Conservation (phyloP, 2,329 filamentous ascomycete genomes). For the Cladosporium sphaerospermum region DNA sequence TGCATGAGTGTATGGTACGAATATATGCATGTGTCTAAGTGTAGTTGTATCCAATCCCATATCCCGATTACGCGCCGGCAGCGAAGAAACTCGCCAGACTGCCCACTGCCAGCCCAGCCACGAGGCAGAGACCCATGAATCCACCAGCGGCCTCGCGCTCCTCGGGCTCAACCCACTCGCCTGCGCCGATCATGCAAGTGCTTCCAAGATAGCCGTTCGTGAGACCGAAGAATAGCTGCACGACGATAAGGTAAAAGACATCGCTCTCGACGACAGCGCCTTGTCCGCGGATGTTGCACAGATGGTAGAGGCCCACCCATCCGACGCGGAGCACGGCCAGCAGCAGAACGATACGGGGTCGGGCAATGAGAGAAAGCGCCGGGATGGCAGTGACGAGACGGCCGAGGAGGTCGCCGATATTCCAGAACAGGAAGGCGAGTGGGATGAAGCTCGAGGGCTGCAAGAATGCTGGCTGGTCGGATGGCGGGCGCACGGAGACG, state of each 20-base stretch:
- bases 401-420: slow-evolving; percentile 75
- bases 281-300: slow-evolving; percentile 78
- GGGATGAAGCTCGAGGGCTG: slow-evolving; percentile 77
- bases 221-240: slow-evolving; percentile 77
- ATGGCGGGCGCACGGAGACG: slow-evolving; percentile 35
- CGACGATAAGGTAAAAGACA: slow-evolving; percentile 75
- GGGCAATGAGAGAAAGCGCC: slow-evolving; percentile 50
- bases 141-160: slow-evolving; percentile 85
- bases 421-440: slow-evolving; percentile 88
- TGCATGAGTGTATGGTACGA: no score
- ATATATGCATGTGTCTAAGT: neutral
- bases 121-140: slow-evolving; percentile 90
- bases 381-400: slow-evolving; percentile 61
- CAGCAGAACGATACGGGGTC: slow-evolving; percentile 62
- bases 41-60: neutral
- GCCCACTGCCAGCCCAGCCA: slow-evolving; percentile 74
- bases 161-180: slow-evolving; percentile 70
- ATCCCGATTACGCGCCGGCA: slow-evolving; percentile 33
- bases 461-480: slow-evolving; percentile 53
- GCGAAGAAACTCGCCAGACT: slow-evolving; percentile 82
- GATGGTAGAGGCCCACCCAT: slow-evolving; percentile 77
- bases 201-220: slow-evolving; percentile 84
- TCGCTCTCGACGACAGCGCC: slow-evolving; percentile 74
- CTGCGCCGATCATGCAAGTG: slow-evolving; percentile 85
- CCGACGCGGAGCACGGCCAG: slow-evolving; percentile 58